phyloP scores from a whole-genome alignment of 768 basidiomycete species.

The Suillus bovinus region DNA sequence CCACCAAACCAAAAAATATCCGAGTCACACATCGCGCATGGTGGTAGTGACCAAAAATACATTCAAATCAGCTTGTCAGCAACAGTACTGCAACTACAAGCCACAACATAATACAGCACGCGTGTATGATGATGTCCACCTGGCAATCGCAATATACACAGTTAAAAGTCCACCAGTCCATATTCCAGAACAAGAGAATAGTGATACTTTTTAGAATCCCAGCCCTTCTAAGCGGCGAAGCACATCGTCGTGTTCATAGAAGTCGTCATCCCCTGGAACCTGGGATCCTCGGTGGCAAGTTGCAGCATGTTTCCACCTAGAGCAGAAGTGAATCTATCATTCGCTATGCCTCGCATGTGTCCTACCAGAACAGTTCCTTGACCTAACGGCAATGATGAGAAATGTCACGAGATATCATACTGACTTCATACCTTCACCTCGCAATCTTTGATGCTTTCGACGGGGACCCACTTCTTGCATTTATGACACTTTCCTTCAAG shows the following conservation, averaged over 20 bases:
- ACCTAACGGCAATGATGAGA: conserved; percentile 41
- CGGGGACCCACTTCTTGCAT: conserved; percentile 68
- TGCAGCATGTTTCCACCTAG: conserved; percentile 85
- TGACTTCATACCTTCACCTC: conserved; percentile 57
- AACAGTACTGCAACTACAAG: not conserved
- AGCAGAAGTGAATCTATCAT: conserved; percentile 11
- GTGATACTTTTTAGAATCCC: conserved; percentile 7
- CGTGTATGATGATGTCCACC: not conserved
- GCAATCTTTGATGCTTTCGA: conserved; percentile 75
- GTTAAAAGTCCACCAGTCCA: not conserved
- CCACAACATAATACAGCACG: not conserved
- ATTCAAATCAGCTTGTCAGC: not conserved
- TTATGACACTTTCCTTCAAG: conserved; percentile 78
- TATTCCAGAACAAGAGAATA: not conserved
- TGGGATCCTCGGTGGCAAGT: conserved; percentile 64
- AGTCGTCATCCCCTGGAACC: conserved; percentile 56
- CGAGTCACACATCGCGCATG: not conserved
- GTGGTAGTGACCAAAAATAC: not conserved
- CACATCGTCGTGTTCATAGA: conserved; percentile 56
- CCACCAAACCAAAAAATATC: not conserved
- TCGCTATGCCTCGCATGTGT: conserved; percentile 13
- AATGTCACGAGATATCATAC: not conserved
- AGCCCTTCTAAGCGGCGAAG: conserved; percentile 28
- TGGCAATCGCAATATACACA: not conserved
- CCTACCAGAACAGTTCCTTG: conserved; percentile 75